These are phyloP conservation scores for Prunella vulgaris DNA, from an alignment of 257 asterid genomes.

Conservation along the genomic window DNA sequence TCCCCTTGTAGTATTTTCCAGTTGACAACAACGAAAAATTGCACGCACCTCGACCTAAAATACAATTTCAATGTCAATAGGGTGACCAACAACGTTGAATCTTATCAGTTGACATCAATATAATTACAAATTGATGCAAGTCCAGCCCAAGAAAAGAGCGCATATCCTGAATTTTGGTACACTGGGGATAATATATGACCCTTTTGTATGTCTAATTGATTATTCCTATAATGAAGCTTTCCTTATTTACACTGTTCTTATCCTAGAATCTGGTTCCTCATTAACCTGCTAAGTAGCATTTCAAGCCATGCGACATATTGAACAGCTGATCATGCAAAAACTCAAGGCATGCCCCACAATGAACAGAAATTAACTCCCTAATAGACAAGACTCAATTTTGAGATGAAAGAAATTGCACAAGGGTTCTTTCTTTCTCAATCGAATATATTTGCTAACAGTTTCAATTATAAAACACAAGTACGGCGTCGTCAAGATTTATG, in stretches of 20 bases:
- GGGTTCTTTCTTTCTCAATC: neutral
- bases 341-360: neutral
- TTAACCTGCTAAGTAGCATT: neutral
- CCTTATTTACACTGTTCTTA: neutral
- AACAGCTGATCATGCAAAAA: neutral
- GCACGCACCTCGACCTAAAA: neutral
- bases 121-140: neutral
- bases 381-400: neutral
- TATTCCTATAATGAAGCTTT: neutral
- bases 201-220: neutral
- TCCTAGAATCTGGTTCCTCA: neutral
- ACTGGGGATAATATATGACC: neutral
- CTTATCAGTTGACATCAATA: neutral
- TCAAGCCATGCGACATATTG: neutral
- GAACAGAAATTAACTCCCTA: neutral
- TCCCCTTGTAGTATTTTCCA: no score
- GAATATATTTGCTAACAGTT: neutral
- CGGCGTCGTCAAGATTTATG: neutral
- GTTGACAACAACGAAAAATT: no score
- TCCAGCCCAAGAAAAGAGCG: neutral
- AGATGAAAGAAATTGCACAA: neutral
- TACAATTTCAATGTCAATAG: no score
- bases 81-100: neutral
- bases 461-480: neutral
- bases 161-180: neutral